Base-by-base conservation (phyloP, 257 asterid species). In the Solanum arcanum region DNA sequence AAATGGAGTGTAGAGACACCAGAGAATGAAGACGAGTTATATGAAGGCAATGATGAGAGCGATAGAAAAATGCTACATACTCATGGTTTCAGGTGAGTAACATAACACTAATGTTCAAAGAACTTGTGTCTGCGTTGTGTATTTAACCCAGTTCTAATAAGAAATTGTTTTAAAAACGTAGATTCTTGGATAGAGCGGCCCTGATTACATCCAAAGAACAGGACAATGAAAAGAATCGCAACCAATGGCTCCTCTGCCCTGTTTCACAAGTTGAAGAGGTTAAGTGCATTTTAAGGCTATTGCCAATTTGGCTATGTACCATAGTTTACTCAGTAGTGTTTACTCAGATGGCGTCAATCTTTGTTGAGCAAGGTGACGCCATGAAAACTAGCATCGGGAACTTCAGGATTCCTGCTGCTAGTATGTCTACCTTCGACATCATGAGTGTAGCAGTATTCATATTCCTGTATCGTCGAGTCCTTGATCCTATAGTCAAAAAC, bases 261-360 rank as follows among this genome's bases (percentile, higher is more conserved):
- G 83, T 96, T 87, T 93, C 99, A 7, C 99, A 95, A 93, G 98
- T 97, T 12, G 99, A 97, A 90, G 99, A 97, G 88, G 99, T 97
- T 59, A 97, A 97, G 29, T 94, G 97, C 93, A 92, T 97, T 47
- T 86, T 95, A 9, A 89, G 99, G 80, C 92, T 97, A 9, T 91
- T 97, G 27, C 99, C 99, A 1, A 97, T 97, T 11, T 97, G 99
- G 99, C 95, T 97, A 60, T 97, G 99, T 95, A 97, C 99, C 47
- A 95, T 97, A 44, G 73, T 95, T 87, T 97, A 97, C 80, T 97
- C 98, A 0, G 99, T 97, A 5, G 99, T 94, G 42, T 97, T 94
- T 90, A 97, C 99, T 0, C 99, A 97, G 41, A 97, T 97, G 99
- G 99, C 99, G 62, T 97, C 99, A 0, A 92, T 97, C 39, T 97